phyloP scores from a whole-genome alignment of 148 eudicot species.

The Salicornia ramosissima region DNA sequence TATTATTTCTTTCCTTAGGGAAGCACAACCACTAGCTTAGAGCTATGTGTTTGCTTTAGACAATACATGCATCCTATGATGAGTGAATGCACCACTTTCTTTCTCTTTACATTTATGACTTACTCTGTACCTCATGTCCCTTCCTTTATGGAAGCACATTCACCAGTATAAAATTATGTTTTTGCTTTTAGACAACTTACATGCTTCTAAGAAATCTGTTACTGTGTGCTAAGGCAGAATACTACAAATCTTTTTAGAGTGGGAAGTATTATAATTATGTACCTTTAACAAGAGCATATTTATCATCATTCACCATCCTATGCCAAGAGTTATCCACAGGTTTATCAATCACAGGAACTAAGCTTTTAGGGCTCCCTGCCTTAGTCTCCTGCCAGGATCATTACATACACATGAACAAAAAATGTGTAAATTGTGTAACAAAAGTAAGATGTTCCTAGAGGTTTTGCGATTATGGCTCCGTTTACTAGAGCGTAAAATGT shows the following conservation, averaged over 20 bases:
- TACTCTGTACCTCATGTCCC: no score
- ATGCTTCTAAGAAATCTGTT: neutral
- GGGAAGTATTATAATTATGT: neutral
- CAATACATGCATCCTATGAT: no score
- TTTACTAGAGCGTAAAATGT: no score
- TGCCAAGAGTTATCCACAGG: conserved; percentile 26
- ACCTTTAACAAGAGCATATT: conserved; percentile 33
- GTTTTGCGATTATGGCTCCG: neutral
- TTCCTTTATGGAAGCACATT: no score
- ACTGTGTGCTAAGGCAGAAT: neutral
- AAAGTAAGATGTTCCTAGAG: neutral
- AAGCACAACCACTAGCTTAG: no score
- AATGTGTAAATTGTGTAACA: neutral
- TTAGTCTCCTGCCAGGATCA: conserved; percentile 6
- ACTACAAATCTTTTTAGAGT: neutral
- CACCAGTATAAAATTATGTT: neutral
- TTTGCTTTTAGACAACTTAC: neutral
- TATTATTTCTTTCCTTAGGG: no score
- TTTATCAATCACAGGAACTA: conserved; percentile 24
- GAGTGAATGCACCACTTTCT: no score
- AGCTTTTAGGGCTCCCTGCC: conserved; percentile 21
- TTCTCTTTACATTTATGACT: no score
- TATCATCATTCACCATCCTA: conserved; percentile 23
- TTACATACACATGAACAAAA: conserved; percentile 7
- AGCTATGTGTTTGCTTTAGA: no score